A percentile compares a stretch with the other conserved stretches of the same genome.
phyloP scores from a whole-genome alignment of 179 eudicot genomes.

The Corrigiola litoralis region DNA sequence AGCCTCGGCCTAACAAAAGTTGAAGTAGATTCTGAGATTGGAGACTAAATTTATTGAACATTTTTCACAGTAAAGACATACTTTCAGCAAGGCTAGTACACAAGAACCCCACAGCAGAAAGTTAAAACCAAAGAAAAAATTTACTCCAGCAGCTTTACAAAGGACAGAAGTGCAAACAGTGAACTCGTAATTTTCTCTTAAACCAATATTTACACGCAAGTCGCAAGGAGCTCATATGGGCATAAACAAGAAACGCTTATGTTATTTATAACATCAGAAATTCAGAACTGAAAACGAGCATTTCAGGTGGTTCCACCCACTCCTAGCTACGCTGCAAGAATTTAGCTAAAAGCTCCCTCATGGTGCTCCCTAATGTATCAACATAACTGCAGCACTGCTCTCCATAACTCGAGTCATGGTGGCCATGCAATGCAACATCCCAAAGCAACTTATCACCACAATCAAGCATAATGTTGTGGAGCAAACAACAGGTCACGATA shows the following conservation, averaged over 20 bases:
- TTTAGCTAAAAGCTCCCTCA: slow-evolving; percentile 52
- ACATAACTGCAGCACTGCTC: slow-evolving; percentile 48
- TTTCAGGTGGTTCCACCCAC: not conserved
- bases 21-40: not conserved
- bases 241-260: too few species aligned
- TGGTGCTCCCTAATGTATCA: slow-evolving; percentile 49
- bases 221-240: not conserved
- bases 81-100: too few species aligned
- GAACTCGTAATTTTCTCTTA: not conserved
- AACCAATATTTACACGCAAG: not conserved
- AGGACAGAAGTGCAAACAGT: not conserved
- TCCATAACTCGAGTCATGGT: slow-evolving; percentile 62
- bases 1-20: not conserved
- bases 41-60: too few species aligned
- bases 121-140: not conserved
- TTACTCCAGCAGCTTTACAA: not conserved
- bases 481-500: slow-evolving; percentile 84
- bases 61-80: too few species aligned
- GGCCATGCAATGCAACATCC: slow-evolving; percentile 56
- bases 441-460: slow-evolving; percentile 51
- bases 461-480: slow-evolving; percentile 83
- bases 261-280: not conserved
- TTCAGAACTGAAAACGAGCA: not conserved
- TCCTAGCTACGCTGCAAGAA: slow-evolving; percentile 39
- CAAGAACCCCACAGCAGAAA: too few species aligned